Evolutionary conservation across 148 eudicot genomes (phyloP).

Genomic region (Rhododendron kiyosumense): DNA sequence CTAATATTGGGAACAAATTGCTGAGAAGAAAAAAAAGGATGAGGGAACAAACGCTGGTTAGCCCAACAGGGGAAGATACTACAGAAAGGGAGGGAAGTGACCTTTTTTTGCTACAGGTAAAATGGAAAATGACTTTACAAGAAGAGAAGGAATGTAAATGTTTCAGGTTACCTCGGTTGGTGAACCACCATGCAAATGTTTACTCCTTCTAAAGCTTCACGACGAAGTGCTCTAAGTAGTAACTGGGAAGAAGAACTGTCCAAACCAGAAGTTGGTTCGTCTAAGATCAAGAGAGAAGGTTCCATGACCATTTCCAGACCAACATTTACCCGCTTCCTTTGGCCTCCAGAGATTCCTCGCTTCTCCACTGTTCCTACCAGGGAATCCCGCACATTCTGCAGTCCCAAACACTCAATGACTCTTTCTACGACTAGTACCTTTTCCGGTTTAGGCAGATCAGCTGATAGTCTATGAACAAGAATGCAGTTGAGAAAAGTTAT

Average conservation of each 20-base stretch:
- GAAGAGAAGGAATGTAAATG: not conserved
- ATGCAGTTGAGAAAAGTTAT: not conserved
- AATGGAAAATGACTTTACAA: not conserved
- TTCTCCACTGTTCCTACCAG: constrained; percentile 84
- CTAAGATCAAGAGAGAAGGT: constrained; percentile 73
- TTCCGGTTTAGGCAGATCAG: constrained; percentile 56
- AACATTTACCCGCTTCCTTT: constrained; percentile 78
- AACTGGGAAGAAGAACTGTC: constrained; percentile 77
- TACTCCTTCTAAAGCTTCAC: constrained; percentile 86
- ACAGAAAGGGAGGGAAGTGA: not conserved
- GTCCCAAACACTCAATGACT: constrained; percentile 64
- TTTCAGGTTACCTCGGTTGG: constrained; percentile 61
- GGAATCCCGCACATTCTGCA: constrained; percentile 61
- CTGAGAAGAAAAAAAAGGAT: not conserved
- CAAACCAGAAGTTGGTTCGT: constrained; percentile 83
- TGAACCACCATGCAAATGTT: constrained; percentile 84
- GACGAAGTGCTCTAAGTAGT: constrained; percentile 77
- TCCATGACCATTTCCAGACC: constrained; percentile 91
- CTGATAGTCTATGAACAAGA: constrained; percentile 42
- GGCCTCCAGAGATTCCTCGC: constrained; percentile 88
- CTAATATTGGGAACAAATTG: not conserved
- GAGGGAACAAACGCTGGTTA: not conserved
- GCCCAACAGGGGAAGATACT: not conserved
- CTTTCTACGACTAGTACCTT: constrained; percentile 77
- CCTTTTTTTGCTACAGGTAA: not conserved